Conservation (phyloP, 2,329 filamentous ascomycete species). For the Grosmannia clavigera region DNA sequence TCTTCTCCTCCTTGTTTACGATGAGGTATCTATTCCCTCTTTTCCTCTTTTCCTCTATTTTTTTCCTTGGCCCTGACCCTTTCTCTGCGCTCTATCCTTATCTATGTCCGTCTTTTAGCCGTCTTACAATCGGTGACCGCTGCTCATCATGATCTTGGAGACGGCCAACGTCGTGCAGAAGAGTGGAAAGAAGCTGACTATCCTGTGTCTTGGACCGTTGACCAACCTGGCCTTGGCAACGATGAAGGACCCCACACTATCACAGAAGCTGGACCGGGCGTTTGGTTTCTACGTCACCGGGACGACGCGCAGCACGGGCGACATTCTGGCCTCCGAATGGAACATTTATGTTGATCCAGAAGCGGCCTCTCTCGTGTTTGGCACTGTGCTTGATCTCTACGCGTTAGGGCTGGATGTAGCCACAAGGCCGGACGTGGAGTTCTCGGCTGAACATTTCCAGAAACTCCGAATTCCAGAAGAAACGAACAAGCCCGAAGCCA, state of each 20-base stretch:
- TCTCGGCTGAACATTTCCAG: not conserved
- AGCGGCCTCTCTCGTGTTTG: slow-evolving; percentile 1
- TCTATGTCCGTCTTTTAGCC: no score
- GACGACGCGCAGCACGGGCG: slow-evolving; percentile 2
- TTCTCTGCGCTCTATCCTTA: not conserved
- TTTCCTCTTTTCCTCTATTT: not conserved
- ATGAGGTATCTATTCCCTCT: not conserved
- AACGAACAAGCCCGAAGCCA: not conserved
- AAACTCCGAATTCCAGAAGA: not conserved
- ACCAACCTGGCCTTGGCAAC: slow-evolving; percentile 3
- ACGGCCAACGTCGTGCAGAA: not conserved
- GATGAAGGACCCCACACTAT: slow-evolving; percentile 1
- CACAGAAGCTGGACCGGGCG: slow-evolving; percentile 1
- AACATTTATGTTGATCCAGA: slow-evolving; percentile 5
- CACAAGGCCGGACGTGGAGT: slow-evolving; percentile 2
- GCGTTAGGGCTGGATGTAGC: slow-evolving; percentile 3
- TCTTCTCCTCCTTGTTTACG: not conserved
- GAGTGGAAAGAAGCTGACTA: not conserved
- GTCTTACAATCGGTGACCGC: no score
- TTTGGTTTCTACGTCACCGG: slow-evolving; percentile 4
- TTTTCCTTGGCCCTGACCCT: not conserved
- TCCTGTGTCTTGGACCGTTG: slow-evolving; percentile 2
- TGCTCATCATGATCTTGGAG: not conserved
- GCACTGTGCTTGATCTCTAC: not conserved
- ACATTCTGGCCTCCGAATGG: slow-evolving; percentile 3